A percentile compares a stretch with the other conserved stretches of the same genome.
phyloP scores from a whole-genome alignment of 805 yeast species.

The Ogataea paradorogensis region DNA sequence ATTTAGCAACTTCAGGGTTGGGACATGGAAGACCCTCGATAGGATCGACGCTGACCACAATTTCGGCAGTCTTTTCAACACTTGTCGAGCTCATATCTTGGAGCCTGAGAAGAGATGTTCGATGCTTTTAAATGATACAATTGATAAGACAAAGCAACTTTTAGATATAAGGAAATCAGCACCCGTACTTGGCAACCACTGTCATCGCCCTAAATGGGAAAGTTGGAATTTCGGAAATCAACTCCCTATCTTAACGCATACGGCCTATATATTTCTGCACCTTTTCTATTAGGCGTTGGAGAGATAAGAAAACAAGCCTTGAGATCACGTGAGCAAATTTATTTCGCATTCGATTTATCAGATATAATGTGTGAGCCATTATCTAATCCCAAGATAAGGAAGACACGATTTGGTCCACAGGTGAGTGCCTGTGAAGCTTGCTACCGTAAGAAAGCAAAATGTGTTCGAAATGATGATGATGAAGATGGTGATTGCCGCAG shows the following conservation, averaged over 20 bases:
- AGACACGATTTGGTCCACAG: conserved; percentile 9
- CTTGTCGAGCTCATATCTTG: background rate
- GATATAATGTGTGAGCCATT: background rate
- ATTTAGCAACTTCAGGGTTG: conserved; percentile 25
- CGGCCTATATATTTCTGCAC: background rate
- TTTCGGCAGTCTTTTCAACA: background rate
- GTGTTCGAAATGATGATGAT: conserved; percentile 1
- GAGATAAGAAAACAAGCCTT: background rate
- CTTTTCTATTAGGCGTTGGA: background rate
- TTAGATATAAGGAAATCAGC: no score
- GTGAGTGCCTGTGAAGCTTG: conserved; percentile 9
- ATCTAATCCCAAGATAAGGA: background rate
- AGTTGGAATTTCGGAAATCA: background rate
- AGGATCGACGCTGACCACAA: background rate
- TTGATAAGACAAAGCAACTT: no score
- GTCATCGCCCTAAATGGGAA: background rate
- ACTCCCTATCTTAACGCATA: background rate
- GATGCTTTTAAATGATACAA: background rate
- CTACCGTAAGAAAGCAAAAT: conserved; percentile 3
- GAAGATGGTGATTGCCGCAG: background rate
- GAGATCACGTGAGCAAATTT: background rate
- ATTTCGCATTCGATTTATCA: no score
- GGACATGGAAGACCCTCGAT: conserved; percentile 3
- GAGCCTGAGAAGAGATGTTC: background rate
- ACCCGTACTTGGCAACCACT: background rate